These are phyloP conservation scores for Fusarium mundagurra DNA, from an alignment of 2,329 filamentous ascomycete species.

Conservation along the genomic window DNA sequence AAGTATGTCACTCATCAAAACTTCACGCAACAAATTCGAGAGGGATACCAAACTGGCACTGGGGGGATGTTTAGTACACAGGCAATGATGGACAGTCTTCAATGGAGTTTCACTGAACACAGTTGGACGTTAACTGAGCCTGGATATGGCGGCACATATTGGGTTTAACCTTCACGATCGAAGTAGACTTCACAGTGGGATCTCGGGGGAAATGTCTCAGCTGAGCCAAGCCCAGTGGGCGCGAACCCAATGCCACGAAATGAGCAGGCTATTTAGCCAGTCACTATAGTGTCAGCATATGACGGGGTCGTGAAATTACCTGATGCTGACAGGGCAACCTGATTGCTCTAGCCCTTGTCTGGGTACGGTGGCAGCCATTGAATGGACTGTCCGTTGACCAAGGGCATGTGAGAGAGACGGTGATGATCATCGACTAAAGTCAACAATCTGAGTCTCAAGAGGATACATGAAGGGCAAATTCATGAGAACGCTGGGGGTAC, in stretches of 20 bases:
- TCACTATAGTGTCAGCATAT: background rate
- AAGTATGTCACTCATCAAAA: background rate
- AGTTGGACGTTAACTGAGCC: conserved; percentile 3
- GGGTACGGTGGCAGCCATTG: background rate
- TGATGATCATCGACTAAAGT: conserved; percentile 19
- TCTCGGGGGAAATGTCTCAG: conserved; percentile 4
- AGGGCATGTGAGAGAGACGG: background rate
- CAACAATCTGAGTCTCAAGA: conserved; percentile 14
- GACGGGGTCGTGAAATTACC: background rate
- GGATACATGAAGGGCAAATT: background rate
- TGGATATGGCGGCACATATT: background rate
- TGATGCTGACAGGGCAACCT: background rate
- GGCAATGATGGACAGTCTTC: conserved; percentile 10
- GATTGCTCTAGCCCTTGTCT: background rate
- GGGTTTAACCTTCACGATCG: background rate
- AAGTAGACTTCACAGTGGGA: background rate
- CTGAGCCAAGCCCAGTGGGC: background rate
- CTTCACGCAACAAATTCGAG: background rate
- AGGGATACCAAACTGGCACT: background rate
- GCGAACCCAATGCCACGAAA: background rate
- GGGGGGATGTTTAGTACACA: background rate
- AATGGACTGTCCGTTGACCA: background rate
- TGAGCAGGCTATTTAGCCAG: background rate
- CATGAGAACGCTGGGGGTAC: background rate
- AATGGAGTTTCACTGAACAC: background rate